Evolutionary conservation across 2,329 filamentous ascomycete species (phyloP).

Genomic region (Paecilomyces variotii): DNA sequence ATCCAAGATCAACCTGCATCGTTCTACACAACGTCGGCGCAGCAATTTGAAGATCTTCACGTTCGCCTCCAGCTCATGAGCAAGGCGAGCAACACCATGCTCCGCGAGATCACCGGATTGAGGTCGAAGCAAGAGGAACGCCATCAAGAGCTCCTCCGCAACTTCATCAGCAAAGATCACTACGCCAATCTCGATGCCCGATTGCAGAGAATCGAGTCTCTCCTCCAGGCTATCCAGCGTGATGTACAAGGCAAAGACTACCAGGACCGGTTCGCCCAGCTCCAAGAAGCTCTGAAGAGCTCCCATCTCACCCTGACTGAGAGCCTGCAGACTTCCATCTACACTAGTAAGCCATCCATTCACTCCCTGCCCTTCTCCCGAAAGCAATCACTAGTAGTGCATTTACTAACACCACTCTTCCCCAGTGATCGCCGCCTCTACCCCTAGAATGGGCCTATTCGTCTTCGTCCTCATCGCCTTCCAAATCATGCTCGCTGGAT

Average conservation of each 20-base stretch:
- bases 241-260: constrained; percentile 53
- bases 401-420: constrained; percentile 1
- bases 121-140: constrained; percentile 45
- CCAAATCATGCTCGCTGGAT: constrained; percentile 61
- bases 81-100: constrained; percentile 50
- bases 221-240: constrained; percentile 42
- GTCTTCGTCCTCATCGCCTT: constrained; percentile 66
- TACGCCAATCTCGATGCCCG: constrained; percentile 36
- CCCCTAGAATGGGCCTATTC: constrained; percentile 52
- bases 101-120: constrained; percentile 46
- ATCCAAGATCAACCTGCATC: constrained; percentile 38
- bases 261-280: constrained; percentile 44
- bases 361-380: background rate
- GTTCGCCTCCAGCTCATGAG: constrained; percentile 63
- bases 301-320: constrained; percentile 47
- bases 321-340: constrained; percentile 43
- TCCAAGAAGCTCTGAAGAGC: constrained; percentile 47
- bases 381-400: background rate
- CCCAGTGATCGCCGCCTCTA: constrained; percentile 44
- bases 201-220: constrained; percentile 47
- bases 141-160: constrained; percentile 43
- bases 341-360: constrained; percentile 38
- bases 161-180: constrained; percentile 28
- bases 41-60: constrained; percentile 76
- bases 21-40: constrained; percentile 35